Evolutionary conservation across 2,329 filamentous ascomycete genomes (phyloP).

Genomic region (Hymenoscyphus salicellus): DNA sequence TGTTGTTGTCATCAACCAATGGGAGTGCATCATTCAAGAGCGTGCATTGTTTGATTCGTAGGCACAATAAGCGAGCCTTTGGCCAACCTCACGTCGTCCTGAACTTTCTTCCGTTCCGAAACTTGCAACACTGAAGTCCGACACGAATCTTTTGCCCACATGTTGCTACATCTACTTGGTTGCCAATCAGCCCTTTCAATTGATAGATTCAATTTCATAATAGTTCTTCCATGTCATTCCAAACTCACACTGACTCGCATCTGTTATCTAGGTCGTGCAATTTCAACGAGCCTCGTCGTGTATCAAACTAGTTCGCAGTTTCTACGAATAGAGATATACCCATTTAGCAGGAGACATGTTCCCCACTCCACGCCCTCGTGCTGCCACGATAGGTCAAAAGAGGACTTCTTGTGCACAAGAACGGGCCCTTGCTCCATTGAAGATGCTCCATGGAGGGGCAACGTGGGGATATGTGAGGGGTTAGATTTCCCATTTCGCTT

Average conservation of each 20-base stretch:
- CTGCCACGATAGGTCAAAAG: conserved; percentile 21
- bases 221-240: not conserved
- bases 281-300: not conserved
- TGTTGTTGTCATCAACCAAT: not conserved
- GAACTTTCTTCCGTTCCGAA: not conserved
- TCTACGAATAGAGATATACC: too few relatives aligned
- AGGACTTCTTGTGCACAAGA: not conserved
- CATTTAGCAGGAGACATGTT: not conserved
- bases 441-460: conserved; percentile 19
- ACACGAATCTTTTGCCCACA: conserved; percentile 2
- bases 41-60: conserved; percentile 12
- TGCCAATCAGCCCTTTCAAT: not conserved
- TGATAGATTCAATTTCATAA: not conserved
- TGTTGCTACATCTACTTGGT: not conserved
- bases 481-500: not conserved
- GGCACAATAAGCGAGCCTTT: conserved; percentile 3
- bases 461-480: conserved; percentile 12
- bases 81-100: conserved; percentile 2
- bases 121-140: not conserved
- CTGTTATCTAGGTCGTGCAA: not conserved
- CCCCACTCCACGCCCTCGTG: conserved; percentile 10
- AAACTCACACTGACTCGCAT: not conserved
- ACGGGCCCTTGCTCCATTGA: conserved; percentile 8
- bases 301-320: not conserved
- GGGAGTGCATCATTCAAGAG: not conserved